phyloP scores from a whole-genome alignment of 106 monocot genomes.

The Dendrobium nobile region DNA sequence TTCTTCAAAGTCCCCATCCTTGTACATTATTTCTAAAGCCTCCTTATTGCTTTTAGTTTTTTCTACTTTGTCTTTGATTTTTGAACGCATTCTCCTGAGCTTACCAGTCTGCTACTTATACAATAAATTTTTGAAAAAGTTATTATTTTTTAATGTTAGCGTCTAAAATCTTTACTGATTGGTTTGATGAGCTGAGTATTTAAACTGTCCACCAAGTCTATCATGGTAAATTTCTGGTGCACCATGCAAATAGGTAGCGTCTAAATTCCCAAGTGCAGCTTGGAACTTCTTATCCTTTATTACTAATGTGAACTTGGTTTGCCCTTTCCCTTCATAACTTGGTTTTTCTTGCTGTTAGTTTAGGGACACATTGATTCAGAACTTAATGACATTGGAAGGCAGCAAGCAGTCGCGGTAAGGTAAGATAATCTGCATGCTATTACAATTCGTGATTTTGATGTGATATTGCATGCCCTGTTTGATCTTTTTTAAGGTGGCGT shows the following conservation, averaged over 20 bases:
- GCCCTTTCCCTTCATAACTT: neutral
- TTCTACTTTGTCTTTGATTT: no score
- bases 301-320: neutral
- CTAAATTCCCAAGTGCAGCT: neutral
- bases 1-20: no score
- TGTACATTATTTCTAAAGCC: no score
- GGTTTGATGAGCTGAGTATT: neutral
- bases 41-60: no score
- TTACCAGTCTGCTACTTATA: neutral
- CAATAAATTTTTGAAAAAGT: neutral
- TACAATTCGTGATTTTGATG: neutral
- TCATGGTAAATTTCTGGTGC: neutral
- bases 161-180: neutral
- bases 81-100: neutral
- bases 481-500: conserved; percentile 43
- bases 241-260: neutral
- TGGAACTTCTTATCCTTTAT: neutral
- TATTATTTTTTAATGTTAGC: neutral
- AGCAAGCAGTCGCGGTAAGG: conserved; percentile 62
- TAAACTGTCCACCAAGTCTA: neutral
- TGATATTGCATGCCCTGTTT: neutral
- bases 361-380: conserved; percentile 86
- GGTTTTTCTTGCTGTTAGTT: neutral
- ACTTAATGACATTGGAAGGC: conserved; percentile 74
- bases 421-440: neutral